Evolutionary conservation across 2,329 filamentous ascomycete species (phyloP).

Genomic region (Xylariaceae sp.): DNA sequence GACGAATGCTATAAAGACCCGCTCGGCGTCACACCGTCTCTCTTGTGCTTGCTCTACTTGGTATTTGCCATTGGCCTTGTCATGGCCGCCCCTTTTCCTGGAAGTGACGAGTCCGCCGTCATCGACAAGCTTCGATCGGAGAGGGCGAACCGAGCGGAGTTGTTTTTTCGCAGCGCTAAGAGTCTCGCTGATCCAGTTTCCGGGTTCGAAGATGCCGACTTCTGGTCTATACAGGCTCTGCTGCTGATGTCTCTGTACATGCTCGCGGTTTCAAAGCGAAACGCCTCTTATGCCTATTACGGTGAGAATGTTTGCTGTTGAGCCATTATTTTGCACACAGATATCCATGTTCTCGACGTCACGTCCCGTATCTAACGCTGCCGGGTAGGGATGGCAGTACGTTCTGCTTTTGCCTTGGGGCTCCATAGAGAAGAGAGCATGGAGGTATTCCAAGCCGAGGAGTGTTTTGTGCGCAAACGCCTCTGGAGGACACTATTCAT

Average conservation of each 20-base stretch:
- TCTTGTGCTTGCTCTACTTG: slow-evolving; percentile 56
- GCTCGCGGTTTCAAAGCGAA: slow-evolving; percentile 56
- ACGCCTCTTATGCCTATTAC: slow-evolving; percentile 57
- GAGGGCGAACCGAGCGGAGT: slow-evolving; percentile 50
- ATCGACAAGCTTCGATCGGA: slow-evolving; percentile 47
- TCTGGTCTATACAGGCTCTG: slow-evolving; percentile 61
- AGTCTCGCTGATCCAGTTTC: slow-evolving; percentile 41
- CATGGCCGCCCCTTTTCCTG: slow-evolving; percentile 48
- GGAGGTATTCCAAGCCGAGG: slow-evolving; percentile 44
- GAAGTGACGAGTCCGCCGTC: slow-evolving; percentile 44
- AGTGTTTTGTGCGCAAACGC: slow-evolving; percentile 48
- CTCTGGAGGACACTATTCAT: slow-evolving; percentile 62
- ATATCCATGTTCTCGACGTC: background rate
- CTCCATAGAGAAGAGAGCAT: slow-evolving; percentile 57
- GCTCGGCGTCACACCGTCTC: slow-evolving; percentile 43
- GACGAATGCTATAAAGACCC: slow-evolving; percentile 52
- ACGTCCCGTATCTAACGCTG: slow-evolving; percentile 2
- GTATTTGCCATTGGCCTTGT: slow-evolving; percentile 59
- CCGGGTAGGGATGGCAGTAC: slow-evolving; percentile 56
- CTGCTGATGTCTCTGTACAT: slow-evolving; percentile 60
- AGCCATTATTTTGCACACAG: background rate
- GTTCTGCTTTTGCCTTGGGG: slow-evolving; percentile 57
- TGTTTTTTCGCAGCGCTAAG: slow-evolving; percentile 58
- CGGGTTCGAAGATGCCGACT: slow-evolving; percentile 56
- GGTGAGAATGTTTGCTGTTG: slow-evolving; percentile 37